A percentile compares a stretch with the other conserved stretches of the same genome.
These are phyloP conservation scores for Aspergillus neotritici DNA, from an alignment of 2,329 filamentous ascomycete species.

Conservation along the genomic window DNA sequence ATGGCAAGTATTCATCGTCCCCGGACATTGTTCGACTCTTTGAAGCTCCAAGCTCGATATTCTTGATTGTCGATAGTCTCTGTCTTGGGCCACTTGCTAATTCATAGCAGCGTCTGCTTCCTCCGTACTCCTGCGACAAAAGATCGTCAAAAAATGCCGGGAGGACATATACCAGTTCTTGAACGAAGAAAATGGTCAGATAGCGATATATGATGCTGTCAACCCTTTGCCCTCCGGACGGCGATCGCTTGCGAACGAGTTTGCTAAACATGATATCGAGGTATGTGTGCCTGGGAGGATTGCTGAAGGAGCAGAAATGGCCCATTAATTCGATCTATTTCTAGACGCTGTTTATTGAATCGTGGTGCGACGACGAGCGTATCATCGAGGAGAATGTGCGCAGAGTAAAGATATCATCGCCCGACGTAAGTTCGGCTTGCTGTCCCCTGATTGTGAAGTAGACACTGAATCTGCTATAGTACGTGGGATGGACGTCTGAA, in stretches of 20 bases:
- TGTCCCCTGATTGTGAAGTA: slow-evolving; percentile 7
- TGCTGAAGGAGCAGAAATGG: too few species aligned
- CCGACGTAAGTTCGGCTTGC: slow-evolving; percentile 62
- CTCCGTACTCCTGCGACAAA: slow-evolving; percentile 89
- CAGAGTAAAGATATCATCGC: slow-evolving; percentile 95
- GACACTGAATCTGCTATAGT: slow-evolving; percentile 46
- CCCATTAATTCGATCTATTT: neutral
- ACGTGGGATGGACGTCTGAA: slow-evolving; percentile 83
- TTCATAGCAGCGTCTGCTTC: slow-evolving; percentile 61
- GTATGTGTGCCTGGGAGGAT: slow-evolving; percentile 38
- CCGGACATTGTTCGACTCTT: too few species aligned
- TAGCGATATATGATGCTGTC: slow-evolving; percentile 97
- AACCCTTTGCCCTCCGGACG: slow-evolving; percentile 82
- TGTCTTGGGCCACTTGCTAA: slow-evolving; percentile 14
- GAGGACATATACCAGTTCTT: slow-evolving; percentile 96
- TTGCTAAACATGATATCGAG: slow-evolving; percentile 94
- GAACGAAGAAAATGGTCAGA: slow-evolving; percentile 94
- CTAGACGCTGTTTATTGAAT: slow-evolving; percentile 88
- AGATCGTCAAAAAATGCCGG: slow-evolving; percentile 94
- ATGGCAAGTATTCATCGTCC: slow-evolving; percentile 47
- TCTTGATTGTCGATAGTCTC: neutral
- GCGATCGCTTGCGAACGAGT: slow-evolving; percentile 83
- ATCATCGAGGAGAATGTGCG: slow-evolving; percentile 96
- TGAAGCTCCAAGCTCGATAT: neutral
- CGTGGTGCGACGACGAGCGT: slow-evolving; percentile 83